phyloP scores from a whole-genome alignment of 2,329 filamentous ascomycete genomes.

The Penicillium frequentans region DNA sequence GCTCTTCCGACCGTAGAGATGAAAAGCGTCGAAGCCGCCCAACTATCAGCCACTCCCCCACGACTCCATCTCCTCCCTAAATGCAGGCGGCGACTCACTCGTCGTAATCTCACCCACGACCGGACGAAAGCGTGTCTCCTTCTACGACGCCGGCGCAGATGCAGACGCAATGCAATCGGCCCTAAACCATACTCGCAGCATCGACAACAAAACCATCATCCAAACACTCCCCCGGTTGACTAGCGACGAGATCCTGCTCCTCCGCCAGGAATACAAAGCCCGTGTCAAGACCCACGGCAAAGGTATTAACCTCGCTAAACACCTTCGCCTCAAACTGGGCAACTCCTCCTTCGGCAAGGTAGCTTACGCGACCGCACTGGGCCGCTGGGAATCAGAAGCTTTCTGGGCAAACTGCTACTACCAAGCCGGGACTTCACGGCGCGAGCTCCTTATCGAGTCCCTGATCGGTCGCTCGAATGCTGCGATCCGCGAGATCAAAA shows the following conservation, averaged over 20 bases:
- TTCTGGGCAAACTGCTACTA: conserved; percentile 99
- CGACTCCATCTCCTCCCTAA: conserved; percentile 21
- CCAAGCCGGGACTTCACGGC: conserved; percentile 77
- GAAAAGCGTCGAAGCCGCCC: conserved; percentile 25
- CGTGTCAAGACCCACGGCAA: conserved; percentile 67
- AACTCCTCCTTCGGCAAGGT: conserved; percentile 75
- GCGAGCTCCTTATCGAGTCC: conserved; percentile 88
- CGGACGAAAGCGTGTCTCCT: conserved; percentile 64
- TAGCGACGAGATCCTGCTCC: conserved; percentile 81
- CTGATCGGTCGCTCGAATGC: conserved; percentile 86
- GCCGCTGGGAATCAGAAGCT: conserved; percentile 87
- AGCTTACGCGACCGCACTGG: conserved; percentile 85
- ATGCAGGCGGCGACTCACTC: conserved; percentile 32
- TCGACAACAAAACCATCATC: conserved; percentile 71
- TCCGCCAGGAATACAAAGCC: conserved; percentile 87
- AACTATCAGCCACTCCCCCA: conserved; percentile 27
- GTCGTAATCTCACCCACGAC: conserved; percentile 46
- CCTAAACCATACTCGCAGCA: conserved; percentile 64
- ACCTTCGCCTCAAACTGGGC: conserved; percentile 48
- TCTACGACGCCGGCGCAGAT: conserved; percentile 81
- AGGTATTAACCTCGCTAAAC: conserved; percentile 53
- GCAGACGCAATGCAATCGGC: conserved; percentile 74
- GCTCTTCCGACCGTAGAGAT: conserved; percentile 29
- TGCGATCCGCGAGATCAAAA: conserved; percentile 86
- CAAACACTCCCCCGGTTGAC: conserved; percentile 81